phyloP scores from a whole-genome alignment of 352 stramenopile species.

The Globisporangium yorkense region DNA sequence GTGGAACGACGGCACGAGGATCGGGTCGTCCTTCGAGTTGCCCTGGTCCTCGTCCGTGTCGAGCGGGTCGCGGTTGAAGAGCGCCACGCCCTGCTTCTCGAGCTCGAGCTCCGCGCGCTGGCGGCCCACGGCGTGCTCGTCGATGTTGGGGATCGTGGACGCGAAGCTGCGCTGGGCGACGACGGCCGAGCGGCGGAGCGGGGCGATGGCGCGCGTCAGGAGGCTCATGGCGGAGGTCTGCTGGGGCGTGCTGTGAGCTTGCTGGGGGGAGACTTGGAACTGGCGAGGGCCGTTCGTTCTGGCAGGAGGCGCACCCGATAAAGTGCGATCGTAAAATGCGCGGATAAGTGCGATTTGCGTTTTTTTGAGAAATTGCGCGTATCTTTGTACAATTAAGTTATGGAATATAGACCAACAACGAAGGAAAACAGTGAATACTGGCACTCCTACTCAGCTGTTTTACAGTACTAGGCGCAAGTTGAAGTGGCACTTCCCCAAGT shows the following conservation, averaged over 20 bases:
- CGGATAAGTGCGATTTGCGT: constrained; percentile 4
- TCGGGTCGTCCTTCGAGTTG: constrained; percentile 87
- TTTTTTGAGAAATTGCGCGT: constrained; percentile 4
- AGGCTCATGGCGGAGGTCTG: constrained; percentile 28
- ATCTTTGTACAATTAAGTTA: too few relatives aligned
- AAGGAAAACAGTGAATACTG: too few relatives aligned
- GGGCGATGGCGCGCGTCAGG: constrained; percentile 43
- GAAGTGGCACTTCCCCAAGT: neutral
- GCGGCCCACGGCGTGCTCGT: constrained; percentile 75
- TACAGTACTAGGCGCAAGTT: neutral
- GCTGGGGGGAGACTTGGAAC: constrained; percentile 13
- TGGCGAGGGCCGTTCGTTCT: constrained; percentile 18
- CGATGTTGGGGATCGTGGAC: constrained; percentile 66
- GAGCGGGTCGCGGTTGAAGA: constrained; percentile 83
- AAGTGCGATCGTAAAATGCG: neutral
- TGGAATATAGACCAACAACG: too few relatives aligned
- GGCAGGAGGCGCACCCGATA: neutral
- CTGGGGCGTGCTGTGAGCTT: neutral
- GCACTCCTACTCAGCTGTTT: neutral
- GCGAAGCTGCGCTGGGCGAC: constrained; percentile 45
- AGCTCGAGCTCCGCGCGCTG: constrained; percentile 72
- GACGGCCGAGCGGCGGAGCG: constrained; percentile 35
- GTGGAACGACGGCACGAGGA: constrained; percentile 82
- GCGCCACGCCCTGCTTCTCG: constrained; percentile 52
- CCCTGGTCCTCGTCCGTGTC: constrained; percentile 82